phyloP scores from a whole-genome alignment of 345 rosid species.

The Boechera retrofracta region DNA sequence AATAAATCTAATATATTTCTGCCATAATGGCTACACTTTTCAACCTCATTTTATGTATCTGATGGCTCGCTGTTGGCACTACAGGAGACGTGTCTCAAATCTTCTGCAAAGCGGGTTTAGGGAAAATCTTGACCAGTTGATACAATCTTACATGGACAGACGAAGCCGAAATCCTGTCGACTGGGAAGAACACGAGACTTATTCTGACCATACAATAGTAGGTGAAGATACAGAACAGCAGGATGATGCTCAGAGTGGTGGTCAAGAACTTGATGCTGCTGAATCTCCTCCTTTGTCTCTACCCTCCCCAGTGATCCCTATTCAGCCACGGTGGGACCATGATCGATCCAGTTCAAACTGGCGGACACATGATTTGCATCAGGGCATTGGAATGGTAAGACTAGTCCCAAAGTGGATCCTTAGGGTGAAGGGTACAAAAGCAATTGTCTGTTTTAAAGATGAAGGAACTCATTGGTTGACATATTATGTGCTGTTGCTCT shows the following conservation, averaged over 20 bases:
- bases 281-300: constrained; percentile 55
- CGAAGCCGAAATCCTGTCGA: constrained; percentile 67
- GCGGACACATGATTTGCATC: constrained; percentile 69
- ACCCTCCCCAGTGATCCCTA: constrained; percentile 58
- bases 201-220: constrained; percentile 50
- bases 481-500: background rate
- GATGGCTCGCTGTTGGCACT: constrained; percentile 34
- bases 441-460: background rate
- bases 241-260: constrained; percentile 54
- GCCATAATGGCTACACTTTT: constrained; percentile 20
- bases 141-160: constrained; percentile 88
- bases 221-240: constrained; percentile 68
- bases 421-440: background rate
- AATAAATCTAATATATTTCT: background rate
- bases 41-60: constrained; percentile 25
- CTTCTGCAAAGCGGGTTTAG: constrained; percentile 93
- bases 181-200: constrained; percentile 71
- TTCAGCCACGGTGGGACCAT: constrained; percentile 71
- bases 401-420: constrained; percentile 18
- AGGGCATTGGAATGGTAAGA: constrained; percentile 77
- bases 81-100: constrained; percentile 93
- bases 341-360: constrained; percentile 59
- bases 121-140: constrained; percentile 80
- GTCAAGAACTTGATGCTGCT: constrained; percentile 48
- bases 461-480: constrained; percentile 10